Conservation (phyloP, 306 rosid genomes). For the Lathyrus aphaca region DNA sequence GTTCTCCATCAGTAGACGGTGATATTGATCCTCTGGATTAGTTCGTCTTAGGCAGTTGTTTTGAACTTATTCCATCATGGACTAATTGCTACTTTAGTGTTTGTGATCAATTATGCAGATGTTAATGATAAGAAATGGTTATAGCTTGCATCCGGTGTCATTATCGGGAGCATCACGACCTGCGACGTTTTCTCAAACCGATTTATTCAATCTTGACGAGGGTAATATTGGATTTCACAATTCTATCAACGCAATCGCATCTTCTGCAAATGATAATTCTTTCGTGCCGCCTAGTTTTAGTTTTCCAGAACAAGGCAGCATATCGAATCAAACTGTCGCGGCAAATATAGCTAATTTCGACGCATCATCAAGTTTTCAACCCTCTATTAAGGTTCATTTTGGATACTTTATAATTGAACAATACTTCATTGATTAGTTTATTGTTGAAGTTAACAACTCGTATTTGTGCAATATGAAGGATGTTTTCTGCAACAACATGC, state of each 20-base stretch:
- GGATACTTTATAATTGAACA: conserved; percentile 38
- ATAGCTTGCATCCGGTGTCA: conserved; percentile 84
- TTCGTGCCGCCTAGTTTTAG: conserved; percentile 44
- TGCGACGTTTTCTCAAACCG: conserved; percentile 54
- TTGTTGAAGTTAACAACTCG: conserved; percentile 30
- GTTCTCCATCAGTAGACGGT: no score
- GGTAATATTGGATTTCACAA: conserved; percentile 50
- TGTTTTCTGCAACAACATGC: conserved; percentile 42
- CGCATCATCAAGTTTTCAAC: conserved; percentile 53
- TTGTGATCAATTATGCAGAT: conserved; percentile 63
- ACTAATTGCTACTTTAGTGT: conserved; percentile 38
- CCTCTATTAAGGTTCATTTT: conserved; percentile 47
- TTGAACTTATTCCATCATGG: no score
- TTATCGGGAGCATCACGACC: conserved; percentile 67
- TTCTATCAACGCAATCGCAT: conserved; percentile 45
- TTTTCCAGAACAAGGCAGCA: conserved; percentile 49
- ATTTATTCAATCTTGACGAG: conserved; percentile 55
- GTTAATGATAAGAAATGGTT: conserved; percentile 82
- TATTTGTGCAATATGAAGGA: conserved; percentile 49
- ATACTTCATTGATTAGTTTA: not conserved
- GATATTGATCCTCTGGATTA: no score
- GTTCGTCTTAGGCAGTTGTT: no score
- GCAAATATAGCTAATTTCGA: conserved; percentile 47
- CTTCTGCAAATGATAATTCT: conserved; percentile 48
- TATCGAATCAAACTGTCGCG: conserved; percentile 51